A percentile compares a stretch with the other conserved stretches of the same genome.
phyloP scores from a whole-genome alignment of 2,329 filamentous ascomycete genomes.

The Phyllosticta citribraziliensis region DNA sequence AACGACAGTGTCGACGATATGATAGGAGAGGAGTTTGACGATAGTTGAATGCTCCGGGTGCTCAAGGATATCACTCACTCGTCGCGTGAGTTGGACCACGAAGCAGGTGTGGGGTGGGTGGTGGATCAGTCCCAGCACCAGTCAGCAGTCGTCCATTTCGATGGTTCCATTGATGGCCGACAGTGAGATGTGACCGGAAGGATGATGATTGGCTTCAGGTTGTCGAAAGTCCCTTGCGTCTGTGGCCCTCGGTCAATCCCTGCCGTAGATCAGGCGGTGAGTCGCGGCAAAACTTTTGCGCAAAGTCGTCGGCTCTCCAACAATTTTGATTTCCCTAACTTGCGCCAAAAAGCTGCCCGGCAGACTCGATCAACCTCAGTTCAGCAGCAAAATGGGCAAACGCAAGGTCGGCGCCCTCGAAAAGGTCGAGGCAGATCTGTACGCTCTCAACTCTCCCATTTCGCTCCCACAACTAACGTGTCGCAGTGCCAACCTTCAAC shows the following conservation, averaged over 20 bases:
- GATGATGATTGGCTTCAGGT: background rate
- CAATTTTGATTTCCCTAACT: background rate
- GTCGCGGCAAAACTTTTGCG: background rate
- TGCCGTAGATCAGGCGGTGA: background rate
- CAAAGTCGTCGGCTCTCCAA: background rate
- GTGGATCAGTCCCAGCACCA: too few relatives aligned
- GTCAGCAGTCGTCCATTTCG: too few relatives aligned
- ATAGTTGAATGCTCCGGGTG: too few relatives aligned
- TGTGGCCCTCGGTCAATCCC: background rate
- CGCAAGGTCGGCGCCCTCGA: conserved; percentile 85
- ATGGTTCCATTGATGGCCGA: too few relatives aligned
- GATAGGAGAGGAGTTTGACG: too few relatives aligned
- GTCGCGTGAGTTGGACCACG: too few relatives aligned
- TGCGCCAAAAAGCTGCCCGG: background rate
- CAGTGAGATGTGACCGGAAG: background rate
- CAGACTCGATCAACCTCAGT: background rate
- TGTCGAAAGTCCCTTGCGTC: background rate
- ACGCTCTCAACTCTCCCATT: conserved; percentile 10
- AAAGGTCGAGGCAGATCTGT: conserved; percentile 88
- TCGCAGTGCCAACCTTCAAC: conserved; percentile 67
- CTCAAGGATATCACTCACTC: too few relatives aligned
- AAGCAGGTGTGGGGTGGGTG: too few relatives aligned
- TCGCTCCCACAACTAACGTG: background rate
- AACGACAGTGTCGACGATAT: too few relatives aligned
- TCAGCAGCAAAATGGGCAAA: conserved; percentile 55